Evolutionary conservation across 2,329 filamentous ascomycete species (phyloP).

Genomic region (Paraconiothyrium brasiliense): DNA sequence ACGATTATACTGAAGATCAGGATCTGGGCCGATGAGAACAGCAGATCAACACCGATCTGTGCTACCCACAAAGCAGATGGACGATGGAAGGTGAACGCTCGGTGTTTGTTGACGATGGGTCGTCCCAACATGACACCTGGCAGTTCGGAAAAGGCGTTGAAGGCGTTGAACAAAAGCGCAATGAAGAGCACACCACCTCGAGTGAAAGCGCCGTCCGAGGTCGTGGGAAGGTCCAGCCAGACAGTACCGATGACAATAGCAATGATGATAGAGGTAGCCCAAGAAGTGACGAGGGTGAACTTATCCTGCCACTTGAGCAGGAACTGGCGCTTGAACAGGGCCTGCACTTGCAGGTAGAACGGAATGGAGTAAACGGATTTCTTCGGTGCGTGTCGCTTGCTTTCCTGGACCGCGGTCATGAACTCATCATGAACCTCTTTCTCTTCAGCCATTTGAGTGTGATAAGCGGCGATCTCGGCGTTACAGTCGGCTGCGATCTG

Average conservation of each 20-base stretch:
- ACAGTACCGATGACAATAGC: conserved; percentile 83
- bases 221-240: conserved; percentile 74
- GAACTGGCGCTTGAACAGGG: conserved; percentile 84
- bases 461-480: conserved; percentile 75
- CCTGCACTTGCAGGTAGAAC: conserved; percentile 84
- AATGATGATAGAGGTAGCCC: conserved; percentile 75
- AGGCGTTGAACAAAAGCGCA: conserved; percentile 84
- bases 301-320: conserved; percentile 87
- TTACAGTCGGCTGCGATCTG: conserved; percentile 65
- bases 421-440: conserved; percentile 79
- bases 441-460: conserved; percentile 69
- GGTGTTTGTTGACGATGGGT: conserved; percentile 83
- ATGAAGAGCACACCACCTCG: conserved; percentile 85
- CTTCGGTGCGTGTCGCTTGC: conserved; percentile 77
- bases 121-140: conserved; percentile 78
- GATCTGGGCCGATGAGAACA: conserved; percentile 76
- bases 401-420: conserved; percentile 75
- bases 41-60: conserved; percentile 80
- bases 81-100: conserved; percentile 82
- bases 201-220: conserved; percentile 76
- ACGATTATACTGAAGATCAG: conserved; percentile 58
- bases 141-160: conserved; percentile 83
- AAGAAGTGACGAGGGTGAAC: conserved; percentile 77
- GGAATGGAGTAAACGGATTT: conserved; percentile 84
- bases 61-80: conserved; percentile 85